Evolutionary conservation across 148 eudicot species (phyloP), one percentile per base, ranked within the genome.

Genomic region (Gaultheria prostrata): DNA sequence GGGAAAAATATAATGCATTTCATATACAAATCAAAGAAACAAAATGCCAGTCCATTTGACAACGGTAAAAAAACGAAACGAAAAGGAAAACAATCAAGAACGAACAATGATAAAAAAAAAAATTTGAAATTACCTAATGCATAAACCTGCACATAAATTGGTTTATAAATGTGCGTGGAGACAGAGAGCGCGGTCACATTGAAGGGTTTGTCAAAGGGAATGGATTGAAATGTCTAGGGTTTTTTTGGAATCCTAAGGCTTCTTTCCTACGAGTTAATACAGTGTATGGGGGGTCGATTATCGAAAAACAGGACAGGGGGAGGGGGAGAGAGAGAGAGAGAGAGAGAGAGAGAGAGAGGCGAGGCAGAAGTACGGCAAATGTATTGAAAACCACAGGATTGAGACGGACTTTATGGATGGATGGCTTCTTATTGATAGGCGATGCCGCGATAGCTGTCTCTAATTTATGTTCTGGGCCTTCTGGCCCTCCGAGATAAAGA

Each of bases 381-480:
- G 81, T 33, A 88, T 86, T 84, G 89, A 85, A 90, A 87, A 24
- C 90, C 90, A 88, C 89, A 88, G 90, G 89, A 86, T 86, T 83
- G 86, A 86, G 89, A 85, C 88, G 79, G 83, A 78, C 78, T 88
- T 84, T 84, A 54, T 84, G 90, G 88, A 84, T 86, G 80, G 85
- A 51, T 57, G 77, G 49, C 61, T n/a, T 15, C 33, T 81, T 70
- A 45, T 35, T 46, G 51, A 2, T 39, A 39, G 43, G 43, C 43
- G 43, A 39, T 75, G n/a, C 54, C 84, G 43, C 43, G 43, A 39
- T 75, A 46, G 78, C 84, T 81, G 86, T 80, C 57, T 32, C 70
- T 21, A 32, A 30, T 28, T 21, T 10, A 17, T 32, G n/a, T 71
- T 71, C 4, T 39, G 18, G 77, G 48, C 30, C 73, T 67, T 67